These are phyloP conservation scores for Neonectria neomacrospora DNA, from an alignment of 2,329 filamentous ascomycete genomes.

Conservation along the genomic window DNA sequence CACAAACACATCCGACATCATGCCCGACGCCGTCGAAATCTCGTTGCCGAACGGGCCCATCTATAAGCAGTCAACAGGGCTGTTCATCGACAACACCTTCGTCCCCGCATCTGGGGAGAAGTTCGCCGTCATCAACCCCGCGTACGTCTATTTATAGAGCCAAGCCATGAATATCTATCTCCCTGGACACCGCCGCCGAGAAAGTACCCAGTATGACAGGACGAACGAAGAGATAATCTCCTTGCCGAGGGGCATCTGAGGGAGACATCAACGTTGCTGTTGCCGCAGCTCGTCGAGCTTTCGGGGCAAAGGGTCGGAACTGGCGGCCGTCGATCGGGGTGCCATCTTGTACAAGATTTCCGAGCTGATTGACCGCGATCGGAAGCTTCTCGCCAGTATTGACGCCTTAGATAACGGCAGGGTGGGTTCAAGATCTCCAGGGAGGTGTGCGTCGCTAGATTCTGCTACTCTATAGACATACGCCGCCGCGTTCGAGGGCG, in stretches of 20 bases:
- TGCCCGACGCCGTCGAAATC: constrained; percentile 20
- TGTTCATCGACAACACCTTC: constrained; percentile 40
- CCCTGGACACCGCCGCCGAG: background rate
- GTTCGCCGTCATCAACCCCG: constrained; percentile 23
- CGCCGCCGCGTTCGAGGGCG: background rate
- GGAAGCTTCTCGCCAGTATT: constrained; percentile 25
- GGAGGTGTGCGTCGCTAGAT: background rate
- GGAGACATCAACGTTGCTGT: constrained; percentile 24
- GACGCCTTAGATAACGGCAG: constrained; percentile 22
- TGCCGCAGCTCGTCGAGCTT: constrained; percentile 20
- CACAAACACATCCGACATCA: background rate
- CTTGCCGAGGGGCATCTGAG: constrained; percentile 22
- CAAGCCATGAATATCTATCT: too few relatives aligned
- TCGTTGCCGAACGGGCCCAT: constrained; percentile 36
- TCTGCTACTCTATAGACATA: constrained; percentile 46
- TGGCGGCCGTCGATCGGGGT: constrained; percentile 21
- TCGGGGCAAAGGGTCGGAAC: constrained; percentile 23
- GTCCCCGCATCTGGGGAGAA: constrained; percentile 21
- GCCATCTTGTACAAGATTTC: constrained; percentile 25
- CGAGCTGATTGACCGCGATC: constrained; percentile 26
- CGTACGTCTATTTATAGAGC: background rate
- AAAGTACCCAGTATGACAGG: background rate
- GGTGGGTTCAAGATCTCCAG: background rate
- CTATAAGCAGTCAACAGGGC: constrained; percentile 50
- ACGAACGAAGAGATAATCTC: constrained; percentile 22